phyloP scores from a whole-genome alignment of 108 stramenopile species.

The Aurantiochytrium sp. region DNA sequence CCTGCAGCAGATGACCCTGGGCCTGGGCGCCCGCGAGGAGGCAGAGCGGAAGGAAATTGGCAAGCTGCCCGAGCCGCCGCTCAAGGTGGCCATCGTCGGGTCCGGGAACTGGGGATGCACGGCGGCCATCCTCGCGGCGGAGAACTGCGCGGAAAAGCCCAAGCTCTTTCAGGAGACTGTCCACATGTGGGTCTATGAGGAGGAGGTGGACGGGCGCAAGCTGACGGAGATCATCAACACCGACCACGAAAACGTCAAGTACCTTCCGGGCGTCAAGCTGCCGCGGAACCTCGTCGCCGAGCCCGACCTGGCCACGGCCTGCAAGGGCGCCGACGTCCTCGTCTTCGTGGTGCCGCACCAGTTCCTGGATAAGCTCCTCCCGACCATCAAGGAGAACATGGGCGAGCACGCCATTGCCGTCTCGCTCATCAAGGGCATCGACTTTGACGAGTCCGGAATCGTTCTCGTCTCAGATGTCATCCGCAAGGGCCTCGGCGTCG shows the following conservation, averaged over 20 bases:
- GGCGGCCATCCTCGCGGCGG: constrained; percentile 75
- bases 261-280: constrained; percentile 79
- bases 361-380: constrained; percentile 70
- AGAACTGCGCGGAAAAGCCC: constrained; percentile 64
- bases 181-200: constrained; percentile 92
- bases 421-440: constrained; percentile 56
- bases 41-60: not conserved
- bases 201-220: constrained; percentile 57
- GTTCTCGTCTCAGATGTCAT: constrained; percentile 48
- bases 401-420: constrained; percentile 34
- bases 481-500: constrained; percentile 43
- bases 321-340: constrained; percentile 73
- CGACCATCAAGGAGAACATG: constrained; percentile 59
- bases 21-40: not conserved
- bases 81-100: constrained; percentile 80
- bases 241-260: constrained; percentile 91
- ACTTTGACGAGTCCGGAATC: constrained; percentile 46
- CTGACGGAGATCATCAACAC: constrained; percentile 84
- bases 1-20: not conserved
- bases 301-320: constrained; percentile 74
- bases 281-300: constrained; percentile 78
- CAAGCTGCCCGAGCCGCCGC: not conserved
- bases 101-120: constrained; percentile 89
- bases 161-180: constrained; percentile 67
- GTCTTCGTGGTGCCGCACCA: constrained; percentile 94